Base-by-base conservation (phyloP, 768 basidiomycete species). In the Agaricus subrufescens region DNA sequence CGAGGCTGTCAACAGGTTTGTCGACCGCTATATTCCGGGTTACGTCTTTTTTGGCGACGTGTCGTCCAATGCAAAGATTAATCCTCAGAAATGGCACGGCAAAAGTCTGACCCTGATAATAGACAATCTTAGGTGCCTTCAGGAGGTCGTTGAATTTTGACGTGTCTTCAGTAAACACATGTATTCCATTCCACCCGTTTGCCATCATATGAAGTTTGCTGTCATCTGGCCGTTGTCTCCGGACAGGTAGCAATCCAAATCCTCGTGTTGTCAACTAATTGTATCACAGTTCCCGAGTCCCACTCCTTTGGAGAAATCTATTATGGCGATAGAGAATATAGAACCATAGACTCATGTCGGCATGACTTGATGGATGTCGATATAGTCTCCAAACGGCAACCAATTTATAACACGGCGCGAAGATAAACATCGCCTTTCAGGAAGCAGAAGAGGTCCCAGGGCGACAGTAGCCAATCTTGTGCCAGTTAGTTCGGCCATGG, bases 21-120 rank as follows among this genome's bases (percentile, higher is more conserved):
- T 95, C 5, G 89, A 94, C 68, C 85, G 95, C 3, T 97, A 97
- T 69, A 94, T 62, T 9, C 61, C 61, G n/a, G 61, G 61, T 19
- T 62, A 62, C 45, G 58, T 62, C 34, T 62, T 62, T 40, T 62
- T 62, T 45, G 54, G 57, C 8, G 52, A 58, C 29, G 25, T 31
- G 6, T 37, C 40, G 25, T 53, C 57, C 31, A 45, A 55, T 12
- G 43, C 57, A 46, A 14, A 46, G n/a, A 50, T 14, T 14, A 38
- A 58, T n/a, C 45, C 55, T 50, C 65, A 67, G 15, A 57, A 44
- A n/a, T 67, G 69, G 69, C 52, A 65, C 11, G 81, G 78, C 7
- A 76, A 70, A 26, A 77, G 83, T 2, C 66, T 90, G 42, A 71
- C 70, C 11, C 66, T 91, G 26, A 67, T 73, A 15, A 76, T 92